phyloP scores from a whole-genome alignment of 345 rosid genomes.

The Dipteronia dyeriana region DNA sequence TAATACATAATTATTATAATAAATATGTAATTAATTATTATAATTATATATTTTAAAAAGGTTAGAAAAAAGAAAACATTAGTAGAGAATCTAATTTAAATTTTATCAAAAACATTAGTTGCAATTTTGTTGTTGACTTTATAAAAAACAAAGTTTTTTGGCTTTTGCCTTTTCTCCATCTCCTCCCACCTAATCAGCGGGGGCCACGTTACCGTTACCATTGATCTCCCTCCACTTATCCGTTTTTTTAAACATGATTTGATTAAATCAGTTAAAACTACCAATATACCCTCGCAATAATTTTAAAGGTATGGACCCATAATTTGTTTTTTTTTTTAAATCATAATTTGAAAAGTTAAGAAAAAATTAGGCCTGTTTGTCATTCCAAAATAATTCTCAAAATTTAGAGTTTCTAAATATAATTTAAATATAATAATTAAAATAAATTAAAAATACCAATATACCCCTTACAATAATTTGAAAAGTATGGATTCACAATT shows the following conservation, averaged over 20 bases:
- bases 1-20: too few relatives aligned
- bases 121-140: constrained; percentile 22
- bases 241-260: not conserved
- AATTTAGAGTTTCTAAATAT: too few relatives aligned
- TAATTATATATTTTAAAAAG: too few relatives aligned
- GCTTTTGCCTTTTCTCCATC: not conserved
- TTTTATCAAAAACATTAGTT: not conserved
- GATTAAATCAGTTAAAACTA: not conserved
- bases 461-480: not conserved
- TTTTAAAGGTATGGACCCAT: not conserved
- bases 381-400: too few relatives aligned
- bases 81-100: too few relatives aligned
- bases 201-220: constrained; percentile 50
- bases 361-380: too few relatives aligned
- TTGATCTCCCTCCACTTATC: constrained; percentile 16
- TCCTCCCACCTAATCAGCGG: constrained; percentile 25
- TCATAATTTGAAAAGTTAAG: not conserved
- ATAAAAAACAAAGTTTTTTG: not conserved
- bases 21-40: too few relatives aligned
- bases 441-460: not conserved
- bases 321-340: too few relatives aligned
- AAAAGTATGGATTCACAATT: too few relatives aligned
- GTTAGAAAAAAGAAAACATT: too few relatives aligned
- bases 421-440: too few relatives aligned
- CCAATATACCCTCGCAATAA: not conserved